A percentile compares a stretch with the other conserved stretches of the same genome.
Evolutionary conservation across 2,329 filamentous ascomycete species (phyloP).

Genomic region (Aotearoamyces nothofagi): DNA sequence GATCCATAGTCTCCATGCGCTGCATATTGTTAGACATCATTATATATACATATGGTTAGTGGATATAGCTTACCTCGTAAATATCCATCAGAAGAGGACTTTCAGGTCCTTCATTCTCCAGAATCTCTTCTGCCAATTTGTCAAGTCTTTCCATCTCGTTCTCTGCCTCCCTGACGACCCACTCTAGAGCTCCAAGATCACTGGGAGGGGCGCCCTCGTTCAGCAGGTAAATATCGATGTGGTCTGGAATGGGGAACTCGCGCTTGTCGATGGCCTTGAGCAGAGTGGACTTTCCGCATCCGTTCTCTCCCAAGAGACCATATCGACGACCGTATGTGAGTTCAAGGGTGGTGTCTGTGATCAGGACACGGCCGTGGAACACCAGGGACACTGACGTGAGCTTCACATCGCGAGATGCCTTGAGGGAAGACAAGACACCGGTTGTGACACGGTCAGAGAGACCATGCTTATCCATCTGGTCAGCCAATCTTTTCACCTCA

Average conservation of each 20-base stretch:
- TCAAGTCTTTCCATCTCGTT: slow-evolving; percentile 85
- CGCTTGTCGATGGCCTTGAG: slow-evolving; percentile 87
- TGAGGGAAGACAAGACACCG: slow-evolving; percentile 78
- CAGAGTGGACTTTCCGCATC: slow-evolving; percentile 96
- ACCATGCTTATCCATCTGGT: slow-evolving; percentile 92
- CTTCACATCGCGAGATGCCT: slow-evolving; percentile 86
- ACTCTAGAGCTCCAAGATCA: slow-evolving; percentile 84
- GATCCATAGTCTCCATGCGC: slow-evolving; percentile 99
- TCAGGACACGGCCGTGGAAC: slow-evolving; percentile 94
- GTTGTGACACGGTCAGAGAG: slow-evolving; percentile 97
- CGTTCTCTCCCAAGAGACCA: slow-evolving; percentile 94
- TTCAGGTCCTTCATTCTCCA: slow-evolving; percentile 87
- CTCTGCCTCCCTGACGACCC: slow-evolving; percentile 92
- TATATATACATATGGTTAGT: background rate
- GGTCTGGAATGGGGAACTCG: slow-evolving; percentile 91
- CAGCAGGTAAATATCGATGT: slow-evolving; percentile 94
- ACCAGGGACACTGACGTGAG: slow-evolving; percentile 86
- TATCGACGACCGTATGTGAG: slow-evolving; percentile 87
- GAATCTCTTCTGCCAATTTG: slow-evolving; percentile 71
- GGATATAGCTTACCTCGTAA: slow-evolving; percentile 62
- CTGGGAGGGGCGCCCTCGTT: slow-evolving; percentile 90
- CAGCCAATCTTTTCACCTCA: slow-evolving; percentile 71
- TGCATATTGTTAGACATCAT: slow-evolving; percentile 22
- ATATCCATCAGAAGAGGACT: slow-evolving; percentile 81
- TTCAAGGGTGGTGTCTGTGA: slow-evolving; percentile 88